These are phyloP conservation scores for Phytophthora megakarya DNA, from an alignment of 352 stramenopile genomes.

Conservation along the genomic window DNA sequence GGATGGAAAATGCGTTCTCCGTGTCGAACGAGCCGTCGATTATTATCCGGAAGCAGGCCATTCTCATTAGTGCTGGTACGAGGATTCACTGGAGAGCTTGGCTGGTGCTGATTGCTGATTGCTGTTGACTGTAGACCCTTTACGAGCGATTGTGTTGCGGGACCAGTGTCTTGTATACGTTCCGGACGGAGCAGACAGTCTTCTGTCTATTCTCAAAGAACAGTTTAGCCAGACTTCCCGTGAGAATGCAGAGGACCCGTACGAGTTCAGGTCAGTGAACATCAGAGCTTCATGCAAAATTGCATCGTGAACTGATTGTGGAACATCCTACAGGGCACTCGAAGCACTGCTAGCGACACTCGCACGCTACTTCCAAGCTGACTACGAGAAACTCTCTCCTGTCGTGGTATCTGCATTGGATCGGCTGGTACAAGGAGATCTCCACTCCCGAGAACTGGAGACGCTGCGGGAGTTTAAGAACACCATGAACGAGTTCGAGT, in stretches of 20 bases:
- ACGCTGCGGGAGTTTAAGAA: constrained; percentile 73
- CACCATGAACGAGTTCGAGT: constrained; percentile 73
- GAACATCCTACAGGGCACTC: constrained; percentile 38
- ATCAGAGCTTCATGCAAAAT: neutral
- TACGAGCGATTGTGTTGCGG: constrained; percentile 79
- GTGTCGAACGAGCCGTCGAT: constrained; percentile 79
- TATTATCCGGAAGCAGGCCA: constrained; percentile 76
- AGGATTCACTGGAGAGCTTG: neutral
- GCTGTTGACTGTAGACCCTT: constrained; percentile 49
- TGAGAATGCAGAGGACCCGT: constrained; percentile 61
- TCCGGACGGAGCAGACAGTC: constrained; percentile 54
- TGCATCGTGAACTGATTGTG: neutral
- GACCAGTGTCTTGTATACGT: constrained; percentile 67
- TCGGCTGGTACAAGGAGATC: constrained; percentile 49
- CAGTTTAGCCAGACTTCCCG: constrained; percentile 55
- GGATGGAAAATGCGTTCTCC: constrained; percentile 76
- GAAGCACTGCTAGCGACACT: constrained; percentile 68
- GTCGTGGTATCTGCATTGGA: constrained; percentile 56
- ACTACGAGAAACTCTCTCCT: constrained; percentile 54
- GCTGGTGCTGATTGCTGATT: constrained; percentile 2
- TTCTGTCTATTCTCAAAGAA: constrained; percentile 70
- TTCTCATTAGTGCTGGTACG: constrained; percentile 74
- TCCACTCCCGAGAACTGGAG: constrained; percentile 59
- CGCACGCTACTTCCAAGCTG: constrained; percentile 55
- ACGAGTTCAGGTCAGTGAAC: constrained; percentile 66